Conservation (phyloP, 179 eudicot genomes). For the Sideroxylon spinosum region DNA sequence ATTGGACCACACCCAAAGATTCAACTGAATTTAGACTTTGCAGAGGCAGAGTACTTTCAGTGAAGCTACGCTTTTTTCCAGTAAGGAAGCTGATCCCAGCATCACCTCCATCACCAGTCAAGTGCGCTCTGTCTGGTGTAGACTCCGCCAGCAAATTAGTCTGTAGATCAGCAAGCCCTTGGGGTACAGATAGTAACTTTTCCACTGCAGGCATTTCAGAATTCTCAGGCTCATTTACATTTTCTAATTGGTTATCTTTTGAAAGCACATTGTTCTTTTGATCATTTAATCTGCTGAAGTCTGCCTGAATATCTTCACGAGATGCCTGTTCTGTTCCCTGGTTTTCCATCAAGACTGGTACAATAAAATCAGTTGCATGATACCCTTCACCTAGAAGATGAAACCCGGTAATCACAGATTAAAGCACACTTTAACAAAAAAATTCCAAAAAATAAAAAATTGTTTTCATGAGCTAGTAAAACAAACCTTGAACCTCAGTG, state of each 20-base stretch:
- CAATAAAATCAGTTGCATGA: conserved; percentile 24
- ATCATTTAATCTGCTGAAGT: conserved; percentile 24
- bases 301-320: conserved; percentile 25
- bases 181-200: conserved; percentile 44
- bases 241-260: conserved; percentile 24
- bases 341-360: conserved; percentile 22
- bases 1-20: conserved; percentile 52
- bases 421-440: neutral
- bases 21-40: conserved; percentile 73
- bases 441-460: neutral
- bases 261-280: conserved; percentile 27
- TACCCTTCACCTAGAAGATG: conserved; percentile 27
- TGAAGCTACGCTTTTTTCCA: conserved; percentile 77
- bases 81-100: conserved; percentile 36
- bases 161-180: conserved; percentile 27
- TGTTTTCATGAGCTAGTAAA: conserved; percentile 17
- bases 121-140: conserved; percentile 42
- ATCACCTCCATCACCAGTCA: conserved; percentile 36
- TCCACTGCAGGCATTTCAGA: conserved; percentile 55
- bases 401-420: neutral
- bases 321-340: conserved; percentile 16
- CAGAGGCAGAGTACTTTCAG: conserved; percentile 80
- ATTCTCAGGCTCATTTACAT: conserved; percentile 23
- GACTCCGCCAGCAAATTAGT: conserved; percentile 36
- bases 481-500: conserved; percentile 43